Evolutionary conservation across 2,329 filamentous ascomycete species (phyloP), one percentile per base, ranked within the genome.

Genomic region (Claviceps capensis): DNA sequence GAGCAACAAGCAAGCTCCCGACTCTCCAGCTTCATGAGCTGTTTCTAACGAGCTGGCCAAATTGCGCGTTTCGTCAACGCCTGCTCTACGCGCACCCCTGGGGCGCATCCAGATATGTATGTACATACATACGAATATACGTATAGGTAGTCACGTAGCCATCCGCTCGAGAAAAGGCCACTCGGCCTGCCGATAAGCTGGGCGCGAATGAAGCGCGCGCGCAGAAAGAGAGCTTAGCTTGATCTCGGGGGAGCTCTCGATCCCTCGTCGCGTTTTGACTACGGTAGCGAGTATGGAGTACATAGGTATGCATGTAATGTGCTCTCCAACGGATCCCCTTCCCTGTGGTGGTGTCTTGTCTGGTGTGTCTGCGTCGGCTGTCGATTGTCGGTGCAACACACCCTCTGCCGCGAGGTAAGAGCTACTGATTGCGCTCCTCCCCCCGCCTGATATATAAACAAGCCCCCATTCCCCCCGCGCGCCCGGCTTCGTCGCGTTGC

Each of bases 401-500:
- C n/a, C 49, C 36, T 51, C 22, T 51, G 37, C 50, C 41, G 43
- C 47, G 26, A 45, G 50, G 53, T 46, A 56, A 52, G 55, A 54
- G 56, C 55, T 55, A 77, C 73, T 78, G 75, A 78, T 78, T 78
- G 75, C 70, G 72, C 66, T 70, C 67, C 69, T 71, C 66, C 69
- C 69, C 70, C 72, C 71, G 74, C 75, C 73, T 70, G 69, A 71
- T 73, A 80, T 81, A 81, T 79, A 80, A 81, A 78, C 73, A 76
- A 68, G 66, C 67, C 71, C 67, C 72, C 65, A 53, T 65, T 65
- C 71, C 71, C 70, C 68, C 72, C 69, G 63, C 75, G 74, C 74
- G 72, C 73, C 72, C 75, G 70, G 69, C 70, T 66, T 65, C 64
- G 67, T 67, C 65, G 56, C 23, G 57, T 54, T 49, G 58, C 52